A percentile compares a stretch with the other conserved stretches of the same genome.
phyloP scores from a whole-genome alignment of 2,329 filamentous ascomycete genomes.

The Magnaporthiopsis rhizophila region DNA sequence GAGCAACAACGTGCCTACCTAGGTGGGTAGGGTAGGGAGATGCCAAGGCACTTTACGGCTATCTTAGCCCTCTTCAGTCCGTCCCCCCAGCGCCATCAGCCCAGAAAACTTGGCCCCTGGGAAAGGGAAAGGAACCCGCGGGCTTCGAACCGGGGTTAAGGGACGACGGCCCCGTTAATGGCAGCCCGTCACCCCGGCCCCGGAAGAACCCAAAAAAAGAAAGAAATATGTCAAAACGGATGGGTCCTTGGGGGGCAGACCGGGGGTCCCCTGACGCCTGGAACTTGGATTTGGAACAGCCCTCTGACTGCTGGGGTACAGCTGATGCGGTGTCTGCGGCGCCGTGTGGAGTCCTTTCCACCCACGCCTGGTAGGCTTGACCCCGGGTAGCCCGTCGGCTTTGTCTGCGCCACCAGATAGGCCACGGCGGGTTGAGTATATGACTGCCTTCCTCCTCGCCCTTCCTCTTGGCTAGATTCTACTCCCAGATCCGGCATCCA shows the following conservation, averaged over 20 bases:
- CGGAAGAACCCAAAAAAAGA: neutral
- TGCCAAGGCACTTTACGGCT: no score
- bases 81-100: no score
- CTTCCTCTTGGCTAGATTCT: neutral
- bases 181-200: no score
- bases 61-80: no score
- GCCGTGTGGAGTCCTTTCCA: neutral
- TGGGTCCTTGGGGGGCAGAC: neutral
- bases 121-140: neutral
- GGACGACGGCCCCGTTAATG: neutral
- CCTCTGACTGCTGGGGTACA: neutral
- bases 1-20: no score
- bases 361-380: neutral
- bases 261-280: neutral
- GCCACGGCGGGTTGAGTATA: neutral
- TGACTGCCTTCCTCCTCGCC: neutral
- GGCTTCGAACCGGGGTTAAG: neutral
- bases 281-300: neutral
- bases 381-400: neutral
- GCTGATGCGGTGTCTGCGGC: neutral
- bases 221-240: neutral
- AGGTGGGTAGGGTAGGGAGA: no score
- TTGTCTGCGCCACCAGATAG: neutral
- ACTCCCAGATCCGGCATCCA: neutral
- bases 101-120: no score